A percentile compares a stretch with the other conserved stretches of the same genome.
These are phyloP conservation scores for Xylaria flabelliformis DNA, from an alignment of 495 filamentous ascomycete species.

Conservation along the genomic window DNA sequence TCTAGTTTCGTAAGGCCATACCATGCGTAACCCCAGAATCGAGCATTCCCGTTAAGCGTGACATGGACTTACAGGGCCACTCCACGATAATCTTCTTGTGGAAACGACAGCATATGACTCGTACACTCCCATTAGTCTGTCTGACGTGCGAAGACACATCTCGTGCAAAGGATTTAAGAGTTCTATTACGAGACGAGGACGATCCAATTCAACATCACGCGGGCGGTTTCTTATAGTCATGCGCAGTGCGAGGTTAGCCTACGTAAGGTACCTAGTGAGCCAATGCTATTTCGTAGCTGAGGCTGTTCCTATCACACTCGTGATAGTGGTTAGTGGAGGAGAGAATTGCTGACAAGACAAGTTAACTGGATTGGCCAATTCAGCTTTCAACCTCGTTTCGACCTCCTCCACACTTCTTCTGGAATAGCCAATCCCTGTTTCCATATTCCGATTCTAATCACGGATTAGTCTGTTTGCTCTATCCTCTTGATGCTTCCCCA, in stretches of 20 bases:
- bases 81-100: constrained; percentile 4
- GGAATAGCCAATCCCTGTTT: constrained; percentile 11
- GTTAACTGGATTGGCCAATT: constrained; percentile 24
- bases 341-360: constrained; percentile 6
- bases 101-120: constrained; percentile 12
- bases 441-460: constrained; percentile 7
- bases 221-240: constrained; percentile 8
- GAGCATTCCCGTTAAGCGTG: background rate
- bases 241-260: constrained; percentile 4
- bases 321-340: background rate
- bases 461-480: background rate
- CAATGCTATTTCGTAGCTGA: constrained; percentile 11
- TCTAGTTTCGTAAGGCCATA: constrained; percentile 3
- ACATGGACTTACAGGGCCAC: background rate
- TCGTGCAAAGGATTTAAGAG: background rate
- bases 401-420: constrained; percentile 5
- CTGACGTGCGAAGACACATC: background rate
- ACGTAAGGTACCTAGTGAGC: background rate
- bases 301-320: background rate
- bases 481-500: background rate
- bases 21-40: background rate
- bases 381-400: background rate
- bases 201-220: background rate
- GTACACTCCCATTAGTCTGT: constrained; percentile 1
- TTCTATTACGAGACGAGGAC: background rate